Percentiles rank a stretch among this genome's conserved stretches.
Conservation (phyloP, 176 grass and related monocot genomes). For the Juncus inflexus region DNA sequence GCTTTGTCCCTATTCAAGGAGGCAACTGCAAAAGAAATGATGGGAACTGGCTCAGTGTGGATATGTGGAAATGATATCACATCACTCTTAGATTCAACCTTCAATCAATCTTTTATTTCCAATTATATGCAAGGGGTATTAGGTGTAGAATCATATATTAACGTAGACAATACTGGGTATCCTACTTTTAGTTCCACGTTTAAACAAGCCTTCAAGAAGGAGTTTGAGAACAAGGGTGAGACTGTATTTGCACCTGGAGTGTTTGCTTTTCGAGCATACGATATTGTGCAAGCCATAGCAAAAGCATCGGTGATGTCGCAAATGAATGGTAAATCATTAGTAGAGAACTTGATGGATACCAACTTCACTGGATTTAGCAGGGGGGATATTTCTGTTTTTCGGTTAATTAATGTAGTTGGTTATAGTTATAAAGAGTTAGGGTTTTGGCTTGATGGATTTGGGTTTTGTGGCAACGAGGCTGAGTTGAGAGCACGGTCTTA, state of each 20-base stretch:
- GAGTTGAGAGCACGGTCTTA: not conserved
- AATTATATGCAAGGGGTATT: slow-evolving; percentile 32
- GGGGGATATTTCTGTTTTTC: not conserved
- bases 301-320: not conserved
- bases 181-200: slow-evolving; percentile 5
- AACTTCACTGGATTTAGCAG: slow-evolving; percentile 29
- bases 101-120: slow-evolving; percentile 28
- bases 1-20: slow-evolving; percentile 15
- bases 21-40: slow-evolving; percentile 16
- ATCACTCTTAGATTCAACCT: slow-evolving; percentile 23
- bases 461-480: slow-evolving; percentile 18
- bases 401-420: slow-evolving; percentile 31
- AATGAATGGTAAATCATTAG: not conserved
- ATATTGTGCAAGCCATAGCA: slow-evolving; percentile 27
- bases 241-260: slow-evolving; percentile 14
- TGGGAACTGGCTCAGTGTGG: slow-evolving; percentile 19
- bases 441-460: slow-evolving; percentile 20
- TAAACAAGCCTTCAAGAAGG: not conserved
- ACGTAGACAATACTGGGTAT: not conserved
- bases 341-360: not conserved
- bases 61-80: slow-evolving; percentile 30
- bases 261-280: slow-evolving; percentile 22
- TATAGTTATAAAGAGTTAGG: slow-evolving; percentile 25
- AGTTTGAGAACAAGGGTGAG: slow-evolving; percentile 6
- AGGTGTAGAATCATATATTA: slow-evolving; percentile 29